These are phyloP conservation scores for Chaetomium cochliodes DNA, from an alignment of 495 filamentous ascomycete genomes.

Conservation along the genomic window DNA sequence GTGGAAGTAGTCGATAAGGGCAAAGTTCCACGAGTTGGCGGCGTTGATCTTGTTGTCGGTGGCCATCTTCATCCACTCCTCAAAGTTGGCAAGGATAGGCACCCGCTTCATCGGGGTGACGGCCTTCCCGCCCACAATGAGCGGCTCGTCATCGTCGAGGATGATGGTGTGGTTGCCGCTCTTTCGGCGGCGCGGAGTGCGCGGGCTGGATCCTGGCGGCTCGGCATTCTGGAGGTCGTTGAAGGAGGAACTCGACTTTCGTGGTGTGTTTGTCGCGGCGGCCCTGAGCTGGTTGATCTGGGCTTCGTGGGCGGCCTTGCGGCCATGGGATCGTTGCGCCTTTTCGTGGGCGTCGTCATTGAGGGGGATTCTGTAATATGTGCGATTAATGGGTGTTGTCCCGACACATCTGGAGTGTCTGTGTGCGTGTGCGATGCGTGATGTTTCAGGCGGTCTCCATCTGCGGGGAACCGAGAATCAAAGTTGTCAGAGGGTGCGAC, in stretches of 20 bases:
- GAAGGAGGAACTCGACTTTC: slow-evolving; percentile 62
- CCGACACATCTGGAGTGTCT: not conserved
- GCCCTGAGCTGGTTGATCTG: slow-evolving; percentile 91
- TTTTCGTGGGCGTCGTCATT: slow-evolving; percentile 96
- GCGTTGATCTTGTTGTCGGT: slow-evolving; percentile 99
- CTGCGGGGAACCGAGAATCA: slow-evolving; percentile 12
- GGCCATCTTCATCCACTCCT: slow-evolving; percentile 99
- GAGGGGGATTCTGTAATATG: slow-evolving; percentile 65
- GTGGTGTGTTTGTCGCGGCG: slow-evolving; percentile 73
- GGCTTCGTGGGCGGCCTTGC: slow-evolving; percentile 82
- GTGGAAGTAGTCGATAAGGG: slow-evolving; percentile 98
- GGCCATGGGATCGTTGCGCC: slow-evolving; percentile 79
- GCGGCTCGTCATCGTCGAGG: slow-evolving; percentile 56
- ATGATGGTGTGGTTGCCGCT: slow-evolving; percentile 55
- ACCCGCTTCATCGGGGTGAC: slow-evolving; percentile 97
- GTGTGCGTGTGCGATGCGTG: too few relatives aligned
- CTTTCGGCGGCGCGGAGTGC: slow-evolving; percentile 52
- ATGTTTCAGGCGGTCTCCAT: slow-evolving; percentile 12
- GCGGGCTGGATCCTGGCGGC: slow-evolving; percentile 57
- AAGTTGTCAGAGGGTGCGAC: slow-evolving; percentile 24
- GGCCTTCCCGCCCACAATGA: slow-evolving; percentile 61
- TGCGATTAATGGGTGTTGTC: slow-evolving; percentile 7
- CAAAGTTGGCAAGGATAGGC: slow-evolving; percentile 94
- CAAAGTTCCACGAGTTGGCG: slow-evolving; percentile 98
- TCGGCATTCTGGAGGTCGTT: slow-evolving; percentile 58